Base-by-base conservation (phyloP, 225 moss, liverwort and hornwort genomes). In the Sphagnum tenellum region DNA sequence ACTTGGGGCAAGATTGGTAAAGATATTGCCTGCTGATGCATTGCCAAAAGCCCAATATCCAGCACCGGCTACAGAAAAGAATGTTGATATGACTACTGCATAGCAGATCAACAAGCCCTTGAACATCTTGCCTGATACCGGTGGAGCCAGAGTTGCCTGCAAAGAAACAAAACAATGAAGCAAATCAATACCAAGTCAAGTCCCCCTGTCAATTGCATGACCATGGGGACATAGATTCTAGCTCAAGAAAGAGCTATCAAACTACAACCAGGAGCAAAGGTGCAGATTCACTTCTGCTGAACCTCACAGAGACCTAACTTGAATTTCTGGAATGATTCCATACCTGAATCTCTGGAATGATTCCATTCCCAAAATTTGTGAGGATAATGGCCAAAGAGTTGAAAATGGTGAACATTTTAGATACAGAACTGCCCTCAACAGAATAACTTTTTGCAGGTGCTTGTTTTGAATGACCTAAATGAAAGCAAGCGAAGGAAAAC, bases 11-110 rank as follows among this genome's bases (percentile, higher is more conserved):
- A 87, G 75, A 51, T 73, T 83, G 56, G 66, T 68, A 47, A 87
- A 55, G 52, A 81, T 64, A 64, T 78, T 83, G 56, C 74, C 81
- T 51, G 67, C 67, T 62, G 72, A 80, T 76, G 72, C 78, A 62
- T 29, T 29, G 29, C 88, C 81, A 8, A 81, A 84, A 44, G 79
- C 73, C 84, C 88, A 88, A 46, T 88, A 84, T 3, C 75, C 81
- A 1, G 78, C 8, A 64, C 3, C 8, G 11, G 81, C 70, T 51
- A 84, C 79, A 4, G 63, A 4, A 60, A 79, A 78, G 61, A 78
- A 87, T 3, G 73, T 71, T 2, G 67, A 63, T 7, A 70, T 0
- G 12, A 79, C 66, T 0, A 79, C 77, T 3, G 62, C 0, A 50
- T 88, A 88, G 67, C 74, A 78, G 2, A 81, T 1, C 12, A 72